Base-by-base conservation (phyloP, 2,329 filamentous ascomycete genomes). In the Penicillium paneum region DNA sequence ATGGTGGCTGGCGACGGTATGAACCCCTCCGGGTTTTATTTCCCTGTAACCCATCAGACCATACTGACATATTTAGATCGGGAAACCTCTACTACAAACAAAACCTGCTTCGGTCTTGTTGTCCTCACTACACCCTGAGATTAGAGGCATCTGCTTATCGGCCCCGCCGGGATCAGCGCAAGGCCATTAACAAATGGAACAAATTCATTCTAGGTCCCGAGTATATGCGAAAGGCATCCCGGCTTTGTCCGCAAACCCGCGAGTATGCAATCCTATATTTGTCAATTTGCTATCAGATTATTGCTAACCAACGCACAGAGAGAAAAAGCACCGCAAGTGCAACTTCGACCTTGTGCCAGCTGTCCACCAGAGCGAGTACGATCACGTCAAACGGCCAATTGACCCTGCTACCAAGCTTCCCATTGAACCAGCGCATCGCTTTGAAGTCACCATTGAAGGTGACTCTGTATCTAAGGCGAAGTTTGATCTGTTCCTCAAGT, bases 91-190 rank as follows among this genome's bases (percentile, higher is more conserved):
- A 78, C 64, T 80, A 80, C 63, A 79, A 79, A 62, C 78, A 75
- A 59, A 78, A 80, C 71, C 86, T 90, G 65, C 81, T 82, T 55
- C 80, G 85, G 53, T 89, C 91, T 58, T 99, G 94, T 67, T 99
- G 94, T 71, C 91, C 92, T 41, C 91, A 97, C 68, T 97, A 80
- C 60, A 79, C 78, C 12, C 70, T 80, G 59, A 75, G 77, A 45
- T 67, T 80, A 41, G 72, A 77, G 60, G 76, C 72, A 1, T 64
- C 71, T 4, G 71, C 68, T 28, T 79, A 75, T 62, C 71, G 71
- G 54, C 65, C 77, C n/a, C 68, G 71, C 41, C 73, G 71, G 49
- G 77, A 79, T 57, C 78, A 80, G 58, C 72, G 75, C 36, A 73
- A 75, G 58, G 76, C 77, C 13, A 68, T 79, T 57, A 79, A 79